These are phyloP conservation scores for Dalbergia oliveri DNA, from an alignment of 306 rosid genomes.

Conservation along the genomic window DNA sequence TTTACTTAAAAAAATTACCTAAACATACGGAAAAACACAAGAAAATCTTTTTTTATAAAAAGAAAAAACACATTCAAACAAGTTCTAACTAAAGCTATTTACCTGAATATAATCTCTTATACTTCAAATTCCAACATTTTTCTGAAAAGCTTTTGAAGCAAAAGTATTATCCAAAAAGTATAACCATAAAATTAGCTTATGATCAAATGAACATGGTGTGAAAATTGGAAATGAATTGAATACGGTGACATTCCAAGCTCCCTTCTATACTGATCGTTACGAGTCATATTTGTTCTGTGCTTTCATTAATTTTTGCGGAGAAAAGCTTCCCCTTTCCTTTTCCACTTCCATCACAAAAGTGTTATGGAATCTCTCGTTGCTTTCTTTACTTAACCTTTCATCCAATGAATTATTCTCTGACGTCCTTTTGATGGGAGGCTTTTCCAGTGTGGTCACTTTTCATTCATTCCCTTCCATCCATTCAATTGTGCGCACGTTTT, in stretches of 20 bases:
- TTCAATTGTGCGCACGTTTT: conserved; percentile 5
- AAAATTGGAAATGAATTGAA: not conserved
- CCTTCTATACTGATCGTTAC: not conserved
- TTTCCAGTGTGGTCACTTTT: conserved; percentile 10
- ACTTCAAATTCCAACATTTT: no score
- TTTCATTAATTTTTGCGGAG: conserved; percentile 34
- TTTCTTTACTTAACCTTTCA: conserved; percentile 45
- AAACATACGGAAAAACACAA: no score
- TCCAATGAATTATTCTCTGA: not conserved
- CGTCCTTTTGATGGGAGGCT: not conserved
- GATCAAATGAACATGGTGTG: not conserved
- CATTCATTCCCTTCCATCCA: not conserved
- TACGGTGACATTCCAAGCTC: not conserved
- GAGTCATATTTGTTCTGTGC: not conserved
- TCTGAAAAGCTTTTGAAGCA: no score
- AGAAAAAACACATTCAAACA: no score
- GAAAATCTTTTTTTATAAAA: no score
- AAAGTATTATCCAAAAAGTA: no score
- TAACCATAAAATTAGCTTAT: no score
- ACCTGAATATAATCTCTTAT: no score
- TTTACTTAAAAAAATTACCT: no score
- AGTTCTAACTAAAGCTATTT: no score
- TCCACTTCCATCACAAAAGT: conserved; percentile 34
- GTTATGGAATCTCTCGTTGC: conserved; percentile 36
- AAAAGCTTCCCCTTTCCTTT: not conserved